Evolutionary conservation across 192 early-diverging fungal genomes (phyloP), one percentile per base, ranked within the genome.

Genomic region (Dissophora ornata): DNA sequence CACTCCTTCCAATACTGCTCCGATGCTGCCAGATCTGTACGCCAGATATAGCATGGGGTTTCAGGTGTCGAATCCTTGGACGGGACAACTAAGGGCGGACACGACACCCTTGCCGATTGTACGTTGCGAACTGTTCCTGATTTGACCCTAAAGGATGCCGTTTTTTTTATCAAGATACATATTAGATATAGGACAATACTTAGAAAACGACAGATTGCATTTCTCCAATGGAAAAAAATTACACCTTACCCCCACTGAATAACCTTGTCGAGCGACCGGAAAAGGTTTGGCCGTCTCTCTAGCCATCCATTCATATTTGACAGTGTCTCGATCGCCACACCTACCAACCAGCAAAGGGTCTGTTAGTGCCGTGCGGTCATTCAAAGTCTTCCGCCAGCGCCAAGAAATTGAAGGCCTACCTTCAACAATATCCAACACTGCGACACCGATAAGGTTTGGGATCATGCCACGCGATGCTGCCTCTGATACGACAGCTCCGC

Each of bases 371-470:
- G n/a, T n/a, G n/a, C n/a, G n/a, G n/a, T n/a, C n/a, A n/a, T n/a
- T n/a, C n/a, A n/a, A n/a, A n/a, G n/a, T n/a, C n/a, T n/a, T n/a
- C n/a, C n/a, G n/a, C n/a, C n/a, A n/a, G n/a, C n/a, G n/a, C n/a
- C n/a, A n/a, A n/a, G n/a, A n/a, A n/a, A n/a, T n/a, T n/a, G n/a
- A n/a, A n/a, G n/a, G n/a, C 33, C 10, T 63, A 80, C 93, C 93
- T 77, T 94, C 93, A 32, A 93, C 92, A 33, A 94, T 90, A 71
- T 94, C 93, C 16, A 94, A 61, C 0, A 93, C 86, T 4, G 86
- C 85, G 11, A 94, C 74, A 1, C 93, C 92, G 11, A 84, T 50
- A 0, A 93, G 53, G 25, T 83, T 82, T 18, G 66, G 42, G 9
- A 92, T 57, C 65, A 75, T 54, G 41, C 68, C 62, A 26, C 84